phyloP scores from a whole-genome alignment of 805 yeast genomes.

The Yarrowia sp. region DNA sequence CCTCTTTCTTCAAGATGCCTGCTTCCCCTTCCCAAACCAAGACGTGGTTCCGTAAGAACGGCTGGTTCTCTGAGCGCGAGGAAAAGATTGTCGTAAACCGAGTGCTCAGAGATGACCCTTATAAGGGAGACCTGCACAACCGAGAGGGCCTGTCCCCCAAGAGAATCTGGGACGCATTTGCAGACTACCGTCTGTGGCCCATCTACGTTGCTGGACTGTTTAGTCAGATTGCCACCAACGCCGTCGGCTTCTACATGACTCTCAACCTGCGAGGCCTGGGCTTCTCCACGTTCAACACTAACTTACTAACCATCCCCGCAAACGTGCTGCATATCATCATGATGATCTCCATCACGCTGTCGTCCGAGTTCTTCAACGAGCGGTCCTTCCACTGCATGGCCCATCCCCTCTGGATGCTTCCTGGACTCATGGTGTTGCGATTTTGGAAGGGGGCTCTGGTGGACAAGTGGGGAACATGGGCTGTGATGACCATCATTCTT shows the following conservation, averaged over 20 bases:
- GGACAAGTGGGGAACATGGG: conserved; percentile 38
- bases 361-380: conserved; percentile 28
- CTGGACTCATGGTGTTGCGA: conserved; percentile 27
- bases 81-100: conserved; percentile 58
- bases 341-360: conserved; percentile 27
- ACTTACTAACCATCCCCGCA: conserved; percentile 47
- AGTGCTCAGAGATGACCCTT: conserved; percentile 61
- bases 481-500: conserved; percentile 34
- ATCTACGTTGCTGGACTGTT: conserved; percentile 50
- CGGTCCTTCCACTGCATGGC: conserved; percentile 27
- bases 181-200: conserved; percentile 57
- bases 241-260: conserved; percentile 47
- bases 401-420: conserved; percentile 31
- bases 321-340: conserved; percentile 27
- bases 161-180: conserved; percentile 43
- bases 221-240: conserved; percentile 42
- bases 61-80: conserved; percentile 55
- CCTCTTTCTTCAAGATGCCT: conserved; percentile 51
- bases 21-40: conserved; percentile 53
- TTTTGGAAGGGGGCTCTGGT: conserved; percentile 32
- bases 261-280: conserved; percentile 50
- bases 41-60: conserved; percentile 48
- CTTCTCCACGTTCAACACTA: conserved; percentile 52
- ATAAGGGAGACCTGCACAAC: conserved; percentile 62
- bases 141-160: conserved; percentile 49